Conservation (phyloP, 495 filamentous ascomycete species). For the Penicillium goetzii region DNA sequence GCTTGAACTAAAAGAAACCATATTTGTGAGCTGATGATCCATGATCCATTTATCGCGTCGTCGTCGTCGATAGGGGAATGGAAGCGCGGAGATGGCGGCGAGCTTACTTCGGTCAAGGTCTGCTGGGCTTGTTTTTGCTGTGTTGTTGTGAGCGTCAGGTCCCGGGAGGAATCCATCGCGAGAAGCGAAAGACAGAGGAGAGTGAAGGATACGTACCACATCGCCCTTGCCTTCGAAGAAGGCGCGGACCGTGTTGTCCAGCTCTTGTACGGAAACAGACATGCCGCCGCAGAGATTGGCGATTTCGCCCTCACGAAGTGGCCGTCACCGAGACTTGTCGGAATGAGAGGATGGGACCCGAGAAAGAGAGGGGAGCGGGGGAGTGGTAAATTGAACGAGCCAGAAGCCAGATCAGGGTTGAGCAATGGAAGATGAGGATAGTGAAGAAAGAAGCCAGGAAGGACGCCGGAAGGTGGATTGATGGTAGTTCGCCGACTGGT, state of each 20-base stretch:
- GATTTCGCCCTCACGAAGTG: conserved; percentile 35
- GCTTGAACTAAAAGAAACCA: conserved; percentile 75
- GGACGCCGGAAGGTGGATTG: conserved; percentile 7
- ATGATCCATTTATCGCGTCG: background rate
- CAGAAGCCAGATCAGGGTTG: conserved; percentile 6
- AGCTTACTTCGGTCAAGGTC: conserved; percentile 86
- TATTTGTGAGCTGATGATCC: background rate
- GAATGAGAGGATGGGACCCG: conserved; percentile 11
- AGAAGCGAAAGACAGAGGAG: background rate
- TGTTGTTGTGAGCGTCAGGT: conserved; percentile 20
- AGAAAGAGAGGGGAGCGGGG: conserved; percentile 15
- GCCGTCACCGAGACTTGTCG: conserved; percentile 17
- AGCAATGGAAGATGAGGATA: conserved; percentile 9
- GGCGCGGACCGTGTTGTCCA: conserved; percentile 92
- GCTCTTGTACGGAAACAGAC: conserved; percentile 81
- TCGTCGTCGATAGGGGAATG: background rate
- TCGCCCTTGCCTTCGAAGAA: conserved; percentile 97
- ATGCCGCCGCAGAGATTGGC: conserved; percentile 50
- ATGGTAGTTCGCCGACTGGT: conserved; percentile 20
- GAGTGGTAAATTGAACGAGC: conserved; percentile 7
- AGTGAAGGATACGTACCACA: conserved; percentile 60
- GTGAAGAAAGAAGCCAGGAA: conserved; percentile 18
- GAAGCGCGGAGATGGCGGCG: background rate
- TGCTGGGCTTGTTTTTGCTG: conserved; percentile 98
- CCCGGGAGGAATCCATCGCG: background rate